Evolutionary conservation across 495 filamentous ascomycete species (phyloP), one percentile per base, ranked within the genome.

Genomic region (Lophiotrema nucula): DNA sequence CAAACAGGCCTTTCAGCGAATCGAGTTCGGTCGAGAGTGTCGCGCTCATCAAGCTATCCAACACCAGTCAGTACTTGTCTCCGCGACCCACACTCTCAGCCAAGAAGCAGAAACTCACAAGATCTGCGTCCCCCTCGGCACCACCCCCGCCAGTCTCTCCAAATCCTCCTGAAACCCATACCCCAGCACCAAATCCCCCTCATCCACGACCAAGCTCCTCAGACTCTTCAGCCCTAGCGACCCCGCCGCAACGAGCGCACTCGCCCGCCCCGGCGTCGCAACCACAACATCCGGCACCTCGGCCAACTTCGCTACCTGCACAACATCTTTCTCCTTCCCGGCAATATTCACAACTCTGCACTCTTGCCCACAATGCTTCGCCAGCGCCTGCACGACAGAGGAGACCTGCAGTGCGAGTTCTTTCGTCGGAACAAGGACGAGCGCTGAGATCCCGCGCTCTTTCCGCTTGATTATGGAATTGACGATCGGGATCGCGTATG

Each of bases 101-200:
- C n/a, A 8, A 8, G 31, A 8, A 35, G 8, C 8, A 35, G 8
- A 8, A 35, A 22, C 56, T 31, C 23, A 60, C 43, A 90, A 84
- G 4, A 89, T 92, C 74, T 99, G 93, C 15, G 95, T 79, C 4
- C 90, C 90, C 57, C 86, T 86, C 1, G 92, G 90, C 26, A 97
- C 75, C 4, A 83, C 76, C 64, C 86, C 83, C 0, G 90, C 77
- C 19, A 97, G 75, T 49, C 77, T 82, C 54, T 89, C 81, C 59
- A 99, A 80, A 66, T 97, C 93, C 46, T 92, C 87, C 35, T 93
- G 87, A 65, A 97, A 96, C 43, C 91, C 93, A 67, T 97, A 99
- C 8, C 87, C 91, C 50, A 97, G 75, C n/a, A 97, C 85, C 50
- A 97, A 70, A 70, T 99, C 93, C 2, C 92, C 91, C 73, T 99